phyloP scores from a whole-genome alignment of 345 rosid species.

The Eucalyptus polyanthemos region DNA sequence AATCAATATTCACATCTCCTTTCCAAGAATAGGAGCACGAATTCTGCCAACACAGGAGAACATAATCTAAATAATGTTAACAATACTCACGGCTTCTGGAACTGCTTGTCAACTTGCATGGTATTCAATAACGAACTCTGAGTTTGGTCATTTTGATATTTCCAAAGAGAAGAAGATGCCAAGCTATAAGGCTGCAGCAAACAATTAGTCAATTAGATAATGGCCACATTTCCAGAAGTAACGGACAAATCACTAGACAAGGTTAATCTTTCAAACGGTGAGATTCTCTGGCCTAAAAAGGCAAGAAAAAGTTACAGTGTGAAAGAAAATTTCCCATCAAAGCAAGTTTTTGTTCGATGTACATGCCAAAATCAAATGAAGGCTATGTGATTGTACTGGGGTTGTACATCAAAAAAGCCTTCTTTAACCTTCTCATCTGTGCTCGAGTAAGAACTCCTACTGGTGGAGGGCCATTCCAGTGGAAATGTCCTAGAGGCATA shows the following conservation, averaged over 20 bases:
- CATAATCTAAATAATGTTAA: not conserved
- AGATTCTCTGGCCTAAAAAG: not conserved
- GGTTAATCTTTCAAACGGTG: not conserved
- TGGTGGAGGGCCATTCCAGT: constrained; percentile 29
- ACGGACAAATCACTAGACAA: not conserved
- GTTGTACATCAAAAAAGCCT: not conserved
- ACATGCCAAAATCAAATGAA: not conserved
- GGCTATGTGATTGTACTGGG: not conserved
- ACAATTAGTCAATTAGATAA: not conserved
- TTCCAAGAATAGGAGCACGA: not conserved
- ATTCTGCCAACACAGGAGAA: not conserved
- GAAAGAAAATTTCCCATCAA: not conserved
- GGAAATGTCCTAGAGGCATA: constrained; percentile 18
- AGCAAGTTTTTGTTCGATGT: not conserved
- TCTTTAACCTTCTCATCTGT: constrained; percentile 7
- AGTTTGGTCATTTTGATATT: constrained; percentile 18
- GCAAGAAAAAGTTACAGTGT: not conserved
- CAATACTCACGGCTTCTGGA: constrained; percentile 67
- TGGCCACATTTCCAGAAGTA: not conserved
- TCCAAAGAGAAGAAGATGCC: constrained; percentile 44
- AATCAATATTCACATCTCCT: not conserved
- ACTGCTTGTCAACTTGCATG: constrained; percentile 54
- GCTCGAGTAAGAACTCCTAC: constrained; percentile 15
- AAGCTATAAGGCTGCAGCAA: constrained; percentile 32
- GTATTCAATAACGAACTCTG: constrained; percentile 22